Conservation (phyloP, 1,284 basidiomycete genomes). For the Ganoderma sinense region DNA sequence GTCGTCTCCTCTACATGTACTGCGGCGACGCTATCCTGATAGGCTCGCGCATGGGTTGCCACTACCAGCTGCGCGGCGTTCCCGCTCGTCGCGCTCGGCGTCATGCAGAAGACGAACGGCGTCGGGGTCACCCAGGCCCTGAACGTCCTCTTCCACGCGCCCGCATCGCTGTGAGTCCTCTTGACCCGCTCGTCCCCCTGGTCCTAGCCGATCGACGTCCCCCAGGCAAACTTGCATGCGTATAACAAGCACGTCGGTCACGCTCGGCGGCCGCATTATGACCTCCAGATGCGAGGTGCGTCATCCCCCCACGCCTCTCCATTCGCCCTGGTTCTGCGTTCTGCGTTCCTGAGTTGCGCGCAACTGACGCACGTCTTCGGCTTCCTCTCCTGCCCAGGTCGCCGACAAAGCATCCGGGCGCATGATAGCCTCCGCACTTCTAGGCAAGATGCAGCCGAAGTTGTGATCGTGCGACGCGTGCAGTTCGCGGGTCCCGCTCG, state of each 20-base stretch:
- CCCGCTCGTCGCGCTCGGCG: conserved; percentile 68
- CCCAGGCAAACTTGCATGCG: conserved; percentile 61
- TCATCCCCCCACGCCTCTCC: conserved; percentile 6
- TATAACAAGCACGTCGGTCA: conserved; percentile 68
- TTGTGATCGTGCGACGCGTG: conserved; percentile 49
- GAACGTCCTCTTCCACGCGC: conserved; percentile 72
- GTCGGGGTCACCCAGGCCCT: conserved; percentile 77
- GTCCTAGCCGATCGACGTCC: conserved; percentile 10
- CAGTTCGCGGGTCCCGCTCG: background rate
- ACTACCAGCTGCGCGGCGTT: conserved; percentile 63
- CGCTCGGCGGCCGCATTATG: conserved; percentile 73
- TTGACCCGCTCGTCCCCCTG: background rate
- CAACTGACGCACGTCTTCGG: background rate
- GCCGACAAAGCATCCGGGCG: conserved; percentile 61
- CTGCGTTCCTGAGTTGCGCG: conserved; percentile 62
- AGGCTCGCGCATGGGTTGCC: background rate
- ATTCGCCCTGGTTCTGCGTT: conserved; percentile 38
- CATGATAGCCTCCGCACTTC: conserved; percentile 67
- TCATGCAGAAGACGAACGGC: conserved; percentile 66
- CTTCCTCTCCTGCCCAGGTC: conserved; percentile 47
- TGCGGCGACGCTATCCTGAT: background rate
- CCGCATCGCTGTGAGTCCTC: conserved; percentile 60
- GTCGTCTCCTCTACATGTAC: background rate
- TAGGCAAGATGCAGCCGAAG: conserved; percentile 77
- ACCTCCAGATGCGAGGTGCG: conserved; percentile 71